Conservation (phyloP, 2,329 filamentous ascomycete species). For the Exophiala calicioides region DNA sequence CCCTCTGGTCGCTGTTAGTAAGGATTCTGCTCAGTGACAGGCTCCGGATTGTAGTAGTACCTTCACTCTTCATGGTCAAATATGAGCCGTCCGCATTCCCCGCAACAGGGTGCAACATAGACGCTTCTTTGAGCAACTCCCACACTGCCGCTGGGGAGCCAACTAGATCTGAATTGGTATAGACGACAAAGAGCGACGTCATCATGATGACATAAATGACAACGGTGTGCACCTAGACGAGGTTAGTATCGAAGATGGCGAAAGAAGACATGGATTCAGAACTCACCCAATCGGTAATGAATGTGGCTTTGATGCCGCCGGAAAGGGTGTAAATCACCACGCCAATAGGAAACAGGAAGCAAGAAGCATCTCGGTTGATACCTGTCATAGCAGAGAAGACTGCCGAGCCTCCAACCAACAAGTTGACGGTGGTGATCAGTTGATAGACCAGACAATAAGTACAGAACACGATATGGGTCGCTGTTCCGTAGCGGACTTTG, state of each 20-base stretch:
- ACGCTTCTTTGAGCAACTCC: too few relatives aligned
- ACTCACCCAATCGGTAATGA: constrained; percentile 69
- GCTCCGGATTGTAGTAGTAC: too few relatives aligned
- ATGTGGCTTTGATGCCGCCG: constrained; percentile 60
- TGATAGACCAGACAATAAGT: constrained; percentile 44
- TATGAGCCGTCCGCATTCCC: too few relatives aligned
- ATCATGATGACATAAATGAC: constrained; percentile 61
- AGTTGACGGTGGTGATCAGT: constrained; percentile 46
- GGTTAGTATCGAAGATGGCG: background rate
- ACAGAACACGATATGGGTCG: constrained; percentile 44
- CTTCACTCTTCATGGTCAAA: too few relatives aligned
- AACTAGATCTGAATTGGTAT: constrained; percentile 55
- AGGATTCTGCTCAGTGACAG: too few relatives aligned
- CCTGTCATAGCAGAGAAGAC: constrained; percentile 71
- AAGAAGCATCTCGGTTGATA: constrained; percentile 74
- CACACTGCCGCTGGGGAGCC: too few relatives aligned
- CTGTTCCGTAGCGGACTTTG: constrained; percentile 49
- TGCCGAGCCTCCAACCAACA: constrained; percentile 64
- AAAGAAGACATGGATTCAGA: constrained; percentile 51
- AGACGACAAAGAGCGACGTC: constrained; percentile 80
- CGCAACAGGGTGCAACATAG: too few relatives aligned
- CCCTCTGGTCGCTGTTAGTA: too few relatives aligned
- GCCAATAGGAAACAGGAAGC: constrained; percentile 76
- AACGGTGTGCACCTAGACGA: constrained; percentile 3
- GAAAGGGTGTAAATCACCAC: constrained; percentile 74